Evolutionary conservation across 1,284 basidiomycete species (phyloP).

Genomic region (Malassezia yamatoensis): DNA sequence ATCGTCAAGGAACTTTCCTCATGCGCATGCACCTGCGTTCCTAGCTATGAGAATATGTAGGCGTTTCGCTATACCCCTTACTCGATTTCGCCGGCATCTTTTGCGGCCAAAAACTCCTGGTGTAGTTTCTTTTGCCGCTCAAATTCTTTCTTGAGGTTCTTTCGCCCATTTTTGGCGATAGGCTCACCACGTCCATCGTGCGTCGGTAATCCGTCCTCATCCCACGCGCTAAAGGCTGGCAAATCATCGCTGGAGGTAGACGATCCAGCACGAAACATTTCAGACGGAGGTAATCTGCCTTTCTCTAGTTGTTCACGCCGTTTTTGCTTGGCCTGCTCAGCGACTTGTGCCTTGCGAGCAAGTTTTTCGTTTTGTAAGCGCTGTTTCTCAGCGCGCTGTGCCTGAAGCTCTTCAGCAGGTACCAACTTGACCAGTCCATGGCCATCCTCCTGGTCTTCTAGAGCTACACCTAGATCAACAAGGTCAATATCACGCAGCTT

Average conservation of each 20-base stretch:
- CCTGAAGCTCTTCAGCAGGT: conserved; percentile 68
- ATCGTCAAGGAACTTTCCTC: conserved; percentile 34
- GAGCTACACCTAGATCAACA: conserved; percentile 80
- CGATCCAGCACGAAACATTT: conserved; percentile 62
- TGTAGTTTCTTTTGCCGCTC: conserved; percentile 55
- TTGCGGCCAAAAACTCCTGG: conserved; percentile 35
- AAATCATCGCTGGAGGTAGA: conserved; percentile 55
- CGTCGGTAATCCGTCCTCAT: conserved; percentile 71
- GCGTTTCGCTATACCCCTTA: not conserved
- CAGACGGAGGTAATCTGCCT: conserved; percentile 63
- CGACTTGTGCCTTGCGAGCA: conserved; percentile 66
- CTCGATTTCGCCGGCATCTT: conserved; percentile 29
- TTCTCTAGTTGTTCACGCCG: conserved; percentile 69
- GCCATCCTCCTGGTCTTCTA: conserved; percentile 88
- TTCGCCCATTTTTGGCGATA: conserved; percentile 68
- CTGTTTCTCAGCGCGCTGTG: conserved; percentile 80
- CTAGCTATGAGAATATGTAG: not conserved
- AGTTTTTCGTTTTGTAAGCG: conserved; percentile 64
- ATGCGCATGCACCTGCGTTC: not conserved
- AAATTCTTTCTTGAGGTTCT: conserved; percentile 72
- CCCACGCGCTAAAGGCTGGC: conserved; percentile 53
- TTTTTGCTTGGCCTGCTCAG: conserved; percentile 65
- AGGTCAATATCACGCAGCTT: conserved; percentile 79
- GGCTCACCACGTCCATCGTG: conserved; percentile 74
- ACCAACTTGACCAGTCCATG: conserved; percentile 74